Evolutionary conservation across 78 protist species (phyloP), one percentile per base, ranked within the genome.

Genomic region (Salpingoeca rosetta): DNA sequence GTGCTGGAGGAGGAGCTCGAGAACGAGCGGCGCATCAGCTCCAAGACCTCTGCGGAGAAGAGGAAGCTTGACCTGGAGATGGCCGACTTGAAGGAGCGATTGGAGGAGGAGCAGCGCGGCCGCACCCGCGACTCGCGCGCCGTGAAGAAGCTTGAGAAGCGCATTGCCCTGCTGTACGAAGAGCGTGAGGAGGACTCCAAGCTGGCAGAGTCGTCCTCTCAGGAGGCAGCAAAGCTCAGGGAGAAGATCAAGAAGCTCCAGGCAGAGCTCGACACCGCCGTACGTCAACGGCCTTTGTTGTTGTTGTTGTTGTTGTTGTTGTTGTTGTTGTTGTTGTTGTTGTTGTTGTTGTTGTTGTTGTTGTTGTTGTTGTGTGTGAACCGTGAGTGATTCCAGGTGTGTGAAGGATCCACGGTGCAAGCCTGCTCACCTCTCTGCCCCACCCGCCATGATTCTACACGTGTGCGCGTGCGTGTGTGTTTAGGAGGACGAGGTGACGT

Each of bases 1-100:
- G 86, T 73, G 41, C 27, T 82, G 56, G 85, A 88, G 51, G 90
- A 88, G 80, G 81, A 82, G 76, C 86, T 88, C 17, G 90, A 88
- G 74, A 74, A 65, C 37, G 90, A 79, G 86, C 81, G 82, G 65
- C 86, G 86, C 39, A 22, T 42, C 41, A 51, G 76, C 75, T 41
- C 86, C 26, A 65, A 12, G 37, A 41, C 65, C 24, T 83, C 56
- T 2, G 31, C 56, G 37, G n/a, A 77, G 72, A 78, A 37, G 73
- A 79, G 37, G 73, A 56, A 65, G 57, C 45, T 88, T 25, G 87
- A 88, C 72, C 76, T 41, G 44, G 90, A 88, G 73, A 42, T 84
- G 35, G 12, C 39, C 51, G 83, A 80, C 65, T 27, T 77, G 3
- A 39, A 80, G 42, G 73, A n/a, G 25, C 74, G n/a, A 42, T 57